Percentiles rank a stretch among this genome's conserved stretches.
phyloP scores from a whole-genome alignment of 345 rosid genomes.

The Eucalyptus decipiens region DNA sequence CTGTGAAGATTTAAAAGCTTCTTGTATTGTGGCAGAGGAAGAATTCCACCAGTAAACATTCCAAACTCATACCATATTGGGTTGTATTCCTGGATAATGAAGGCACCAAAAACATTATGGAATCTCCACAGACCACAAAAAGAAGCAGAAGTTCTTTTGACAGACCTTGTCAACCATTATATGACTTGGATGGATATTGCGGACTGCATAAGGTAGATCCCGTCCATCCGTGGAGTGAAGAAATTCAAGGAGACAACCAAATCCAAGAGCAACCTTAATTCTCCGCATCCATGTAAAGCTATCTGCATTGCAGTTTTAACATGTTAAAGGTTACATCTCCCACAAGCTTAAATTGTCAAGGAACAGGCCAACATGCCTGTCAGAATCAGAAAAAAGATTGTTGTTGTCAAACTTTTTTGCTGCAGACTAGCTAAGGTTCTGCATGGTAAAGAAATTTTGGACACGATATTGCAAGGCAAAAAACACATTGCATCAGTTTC shows the following conservation, averaged over 20 bases:
- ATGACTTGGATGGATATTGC: background rate
- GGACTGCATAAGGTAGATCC: background rate
- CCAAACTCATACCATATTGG: background rate
- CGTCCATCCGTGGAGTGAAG: background rate
- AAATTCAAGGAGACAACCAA: background rate
- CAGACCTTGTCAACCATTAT: background rate
- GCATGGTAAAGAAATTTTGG: background rate
- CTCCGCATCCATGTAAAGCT: background rate
- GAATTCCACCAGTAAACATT: background rate
- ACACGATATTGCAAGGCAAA: background rate
- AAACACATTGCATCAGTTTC: background rate
- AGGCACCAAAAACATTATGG: background rate
- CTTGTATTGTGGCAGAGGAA: background rate
- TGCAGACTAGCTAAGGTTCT: background rate
- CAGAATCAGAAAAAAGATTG: background rate
- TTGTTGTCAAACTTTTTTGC: background rate
- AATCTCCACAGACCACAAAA: background rate
- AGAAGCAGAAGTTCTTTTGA: background rate
- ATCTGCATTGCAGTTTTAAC: background rate
- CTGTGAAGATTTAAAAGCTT: fast-evolving
- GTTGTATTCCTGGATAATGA: background rate
- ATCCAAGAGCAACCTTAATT: background rate
- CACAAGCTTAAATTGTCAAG: background rate
- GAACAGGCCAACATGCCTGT: background rate
- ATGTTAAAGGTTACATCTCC: background rate